phyloP scores from a whole-genome alignment of 83 land plant species.

The Picea abies region DNA sequence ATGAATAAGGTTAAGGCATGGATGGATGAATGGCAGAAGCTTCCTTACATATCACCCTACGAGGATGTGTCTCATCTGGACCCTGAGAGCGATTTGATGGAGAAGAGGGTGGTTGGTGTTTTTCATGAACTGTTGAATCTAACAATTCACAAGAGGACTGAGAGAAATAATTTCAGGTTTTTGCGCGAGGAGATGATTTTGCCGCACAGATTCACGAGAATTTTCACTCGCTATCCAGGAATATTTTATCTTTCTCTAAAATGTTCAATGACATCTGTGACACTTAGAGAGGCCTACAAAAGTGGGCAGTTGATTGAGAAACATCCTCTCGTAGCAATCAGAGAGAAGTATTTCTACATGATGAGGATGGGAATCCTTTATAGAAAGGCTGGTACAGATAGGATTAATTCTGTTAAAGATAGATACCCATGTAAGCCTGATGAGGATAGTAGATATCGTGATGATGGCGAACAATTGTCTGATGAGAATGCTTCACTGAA shows the following conservation, averaged over 20 bases:
- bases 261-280: slow-evolving; percentile 68
- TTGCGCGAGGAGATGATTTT: slow-evolving; percentile 59
- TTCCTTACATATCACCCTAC: slow-evolving; percentile 73
- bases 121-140: slow-evolving; percentile 64
- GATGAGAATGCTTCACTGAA: background rate
- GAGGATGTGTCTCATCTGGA: slow-evolving; percentile 50
- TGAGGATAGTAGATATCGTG: background rate
- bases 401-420: background rate
- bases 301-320: slow-evolving; percentile 52
- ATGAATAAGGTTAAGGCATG: slow-evolving; percentile 68
- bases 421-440: background rate
- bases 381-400: slow-evolving; percentile 9
- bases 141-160: slow-evolving; percentile 68
- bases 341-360: slow-evolving; percentile 55
- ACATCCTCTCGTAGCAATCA: slow-evolving; percentile 45
- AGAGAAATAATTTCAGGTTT: slow-evolving; percentile 59
- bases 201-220: slow-evolving; percentile 60
- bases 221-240: slow-evolving; percentile 72
- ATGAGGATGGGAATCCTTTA: slow-evolving; percentile 61
- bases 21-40: slow-evolving; percentile 76
- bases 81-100: slow-evolving; percentile 66
- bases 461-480: background rate
- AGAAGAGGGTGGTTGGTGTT: slow-evolving; percentile 70
- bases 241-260: slow-evolving; percentile 73
- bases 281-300: slow-evolving; percentile 60